These are phyloP conservation scores for Berberis thunbergii DNA, from an alignment of 164 flowering plant species.

Conservation along the genomic window DNA sequence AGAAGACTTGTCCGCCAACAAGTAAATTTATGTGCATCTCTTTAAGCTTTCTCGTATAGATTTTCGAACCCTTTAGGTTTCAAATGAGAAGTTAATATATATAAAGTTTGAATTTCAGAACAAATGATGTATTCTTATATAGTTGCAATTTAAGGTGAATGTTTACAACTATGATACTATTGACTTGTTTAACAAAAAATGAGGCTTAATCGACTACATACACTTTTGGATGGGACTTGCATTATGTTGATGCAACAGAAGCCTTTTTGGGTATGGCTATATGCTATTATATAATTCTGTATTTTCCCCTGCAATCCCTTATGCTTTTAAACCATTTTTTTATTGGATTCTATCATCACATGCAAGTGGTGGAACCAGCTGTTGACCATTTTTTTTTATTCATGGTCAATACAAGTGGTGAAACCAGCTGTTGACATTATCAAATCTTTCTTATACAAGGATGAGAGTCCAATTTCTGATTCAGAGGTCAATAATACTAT, in stretches of 20 bases:
- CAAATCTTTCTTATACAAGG: slow-evolving; percentile 36
- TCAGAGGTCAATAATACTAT: slow-evolving; percentile 1
- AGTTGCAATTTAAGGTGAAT: background rate
- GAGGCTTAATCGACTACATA: slow-evolving; percentile 53
- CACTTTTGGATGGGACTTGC: slow-evolving; percentile 67
- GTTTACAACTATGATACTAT: background rate
- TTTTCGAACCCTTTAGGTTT: background rate
- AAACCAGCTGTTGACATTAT: slow-evolving; percentile 45
- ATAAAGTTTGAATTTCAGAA: background rate
- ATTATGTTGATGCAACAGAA: slow-evolving; percentile 69
- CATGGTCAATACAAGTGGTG: slow-evolving; percentile 58
- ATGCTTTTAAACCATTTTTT: background rate
- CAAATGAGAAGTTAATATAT: background rate
- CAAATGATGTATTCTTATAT: no score
- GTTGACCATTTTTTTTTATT: slow-evolving; percentile 14
- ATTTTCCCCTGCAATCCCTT: background rate
- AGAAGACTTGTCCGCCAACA: slow-evolving; percentile 88
- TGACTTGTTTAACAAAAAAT: slow-evolving; percentile 47
- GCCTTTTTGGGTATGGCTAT: slow-evolving; percentile 38
- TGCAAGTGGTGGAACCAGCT: slow-evolving; percentile 20
- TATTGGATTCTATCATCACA: slow-evolving; percentile 8
- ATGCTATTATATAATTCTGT: no score
- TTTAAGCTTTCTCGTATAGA: background rate
- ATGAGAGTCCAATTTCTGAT: slow-evolving; percentile 10
- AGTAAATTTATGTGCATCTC: slow-evolving; percentile 27